Evolutionary conservation across 768 basidiomycete genomes (phyloP).

Genomic region (Amanita phalloides): DNA sequence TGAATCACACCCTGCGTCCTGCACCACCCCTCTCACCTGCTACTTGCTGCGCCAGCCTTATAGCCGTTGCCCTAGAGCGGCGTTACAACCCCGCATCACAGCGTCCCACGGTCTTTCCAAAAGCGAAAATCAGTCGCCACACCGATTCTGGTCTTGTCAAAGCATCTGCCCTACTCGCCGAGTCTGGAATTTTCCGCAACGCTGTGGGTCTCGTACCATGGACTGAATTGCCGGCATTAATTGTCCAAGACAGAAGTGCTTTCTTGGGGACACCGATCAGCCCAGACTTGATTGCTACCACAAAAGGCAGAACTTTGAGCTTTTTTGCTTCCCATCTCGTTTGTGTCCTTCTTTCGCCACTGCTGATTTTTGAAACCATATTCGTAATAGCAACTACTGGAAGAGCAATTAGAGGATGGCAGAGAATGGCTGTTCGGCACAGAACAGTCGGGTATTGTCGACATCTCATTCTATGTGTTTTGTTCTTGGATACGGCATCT

Average conservation of each 20-base stretch:
- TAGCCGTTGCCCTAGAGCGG: neutral
- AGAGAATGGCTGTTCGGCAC: constrained; percentile 52
- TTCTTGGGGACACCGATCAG: neutral
- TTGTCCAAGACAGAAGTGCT: neutral
- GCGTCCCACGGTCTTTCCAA: neutral
- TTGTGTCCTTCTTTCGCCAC: constrained; percentile 5
- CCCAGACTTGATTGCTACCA: neutral
- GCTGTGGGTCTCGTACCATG: neutral
- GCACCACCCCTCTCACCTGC: neutral
- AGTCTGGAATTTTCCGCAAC: neutral
- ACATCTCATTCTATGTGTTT: constrained; percentile 40
- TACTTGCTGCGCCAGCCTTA: neutral
- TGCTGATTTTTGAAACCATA: neutral
- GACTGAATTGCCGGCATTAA: neutral
- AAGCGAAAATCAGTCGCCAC: neutral
- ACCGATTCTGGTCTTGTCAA: neutral
- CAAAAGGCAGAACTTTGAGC: constrained; percentile 14
- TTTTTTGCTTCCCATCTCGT: constrained; percentile 39
- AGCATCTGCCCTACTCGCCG: neutral
- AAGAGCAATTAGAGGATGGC: constrained; percentile 37
- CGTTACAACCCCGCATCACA: neutral
- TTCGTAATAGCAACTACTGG: constrained; percentile 18
- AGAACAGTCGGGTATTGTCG: constrained; percentile 36
- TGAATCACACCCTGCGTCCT: constrained; percentile 17
- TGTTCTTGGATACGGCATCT: constrained; percentile 32